Conservation (phyloP, 139 green algal genomes). For the Choricystis sp. region DNA sequence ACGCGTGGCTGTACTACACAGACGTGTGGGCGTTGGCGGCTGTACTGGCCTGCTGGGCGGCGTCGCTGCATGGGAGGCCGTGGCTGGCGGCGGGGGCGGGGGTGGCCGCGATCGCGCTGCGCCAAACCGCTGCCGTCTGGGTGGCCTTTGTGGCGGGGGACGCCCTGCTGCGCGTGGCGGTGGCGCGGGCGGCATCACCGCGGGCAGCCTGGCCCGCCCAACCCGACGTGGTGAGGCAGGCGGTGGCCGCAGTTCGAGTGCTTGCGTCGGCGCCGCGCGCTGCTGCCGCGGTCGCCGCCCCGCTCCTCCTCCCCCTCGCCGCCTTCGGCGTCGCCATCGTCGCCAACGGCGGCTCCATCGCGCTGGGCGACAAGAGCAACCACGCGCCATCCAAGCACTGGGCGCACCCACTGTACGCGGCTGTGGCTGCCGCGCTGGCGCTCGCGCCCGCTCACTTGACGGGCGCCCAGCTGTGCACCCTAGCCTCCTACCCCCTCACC, state of each 20-base stretch:
- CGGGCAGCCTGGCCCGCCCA: no score
- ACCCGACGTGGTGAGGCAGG: not conserved
- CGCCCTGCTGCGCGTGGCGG: conserved; percentile 1
- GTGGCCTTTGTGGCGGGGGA: conserved; percentile 34
- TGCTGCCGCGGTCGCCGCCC: no score
- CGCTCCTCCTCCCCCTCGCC: not conserved
- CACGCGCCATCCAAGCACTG: conserved; percentile 51
- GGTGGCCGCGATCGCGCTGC: conserved; percentile 36
- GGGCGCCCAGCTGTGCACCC: not conserved
- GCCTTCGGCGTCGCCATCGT: conserved; percentile 61
- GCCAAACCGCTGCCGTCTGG: conserved; percentile 92
- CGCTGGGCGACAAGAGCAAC: conserved; percentile 58
- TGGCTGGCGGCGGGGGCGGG: conserved; percentile 15
- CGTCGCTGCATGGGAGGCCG: conserved; percentile 1
- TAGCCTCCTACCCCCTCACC: no score
- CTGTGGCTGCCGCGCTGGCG: conserved; percentile 16
- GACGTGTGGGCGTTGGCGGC: conserved; percentile 58
- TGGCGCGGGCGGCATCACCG: not conserved
- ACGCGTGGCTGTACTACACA: conserved; percentile 80
- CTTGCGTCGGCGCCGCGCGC: not conserved
- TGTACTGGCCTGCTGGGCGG: conserved; percentile 32
- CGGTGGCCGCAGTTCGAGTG: not conserved
- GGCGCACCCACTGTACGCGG: conserved; percentile 69
- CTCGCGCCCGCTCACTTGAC: conserved; percentile 8
- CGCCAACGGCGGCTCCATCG: conserved; percentile 59